A percentile compares a stretch with the other conserved stretches of the same genome.
Conservation (phyloP, 2,329 filamentous ascomycete species). For the Epichloe typhina region DNA sequence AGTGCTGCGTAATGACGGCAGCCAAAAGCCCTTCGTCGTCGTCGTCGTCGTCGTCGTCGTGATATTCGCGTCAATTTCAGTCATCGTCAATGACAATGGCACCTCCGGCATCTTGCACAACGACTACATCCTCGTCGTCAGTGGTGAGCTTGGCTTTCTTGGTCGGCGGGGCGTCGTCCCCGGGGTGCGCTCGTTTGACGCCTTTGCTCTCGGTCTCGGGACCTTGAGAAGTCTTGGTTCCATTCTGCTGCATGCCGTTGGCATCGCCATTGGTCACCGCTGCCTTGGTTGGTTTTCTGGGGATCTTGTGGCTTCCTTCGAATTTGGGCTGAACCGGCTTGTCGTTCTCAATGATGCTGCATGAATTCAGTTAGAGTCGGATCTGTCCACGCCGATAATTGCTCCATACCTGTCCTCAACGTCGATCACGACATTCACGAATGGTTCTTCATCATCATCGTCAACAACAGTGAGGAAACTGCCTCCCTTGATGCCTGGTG, state of each 20-base stretch:
- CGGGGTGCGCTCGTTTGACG: conserved; percentile 34
- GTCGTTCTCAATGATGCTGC: conserved; percentile 30
- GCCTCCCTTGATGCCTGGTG: conserved; percentile 52
- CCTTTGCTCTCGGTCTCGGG: conserved; percentile 17
- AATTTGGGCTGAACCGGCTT: conserved; percentile 41
- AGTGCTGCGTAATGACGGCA: conserved; percentile 47
- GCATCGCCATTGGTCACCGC: conserved; percentile 27
- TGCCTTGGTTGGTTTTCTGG: conserved; percentile 36
- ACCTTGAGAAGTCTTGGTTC: conserved; percentile 25
- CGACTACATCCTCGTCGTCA: conserved; percentile 24
- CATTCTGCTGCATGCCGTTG: conserved; percentile 24
- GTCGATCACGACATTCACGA: conserved; percentile 68
- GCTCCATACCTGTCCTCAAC: conserved; percentile 46
- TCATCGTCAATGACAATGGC: conserved; percentile 57
- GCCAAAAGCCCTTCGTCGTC: neutral
- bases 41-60: neutral
- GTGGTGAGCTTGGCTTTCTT: conserved; percentile 37
- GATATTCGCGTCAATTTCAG: conserved; percentile 13
- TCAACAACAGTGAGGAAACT: conserved; percentile 78
- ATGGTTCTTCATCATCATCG: conserved; percentile 58
- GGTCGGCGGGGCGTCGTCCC: conserved; percentile 26
- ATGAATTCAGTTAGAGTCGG: conserved; percentile 14
- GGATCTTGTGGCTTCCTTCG: conserved; percentile 34
- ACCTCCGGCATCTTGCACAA: conserved; percentile 42
- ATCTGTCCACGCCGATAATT: neutral